Evolutionary conservation across 2,329 filamentous ascomycete species (phyloP).

Genomic region (Myotisia sp.): DNA sequence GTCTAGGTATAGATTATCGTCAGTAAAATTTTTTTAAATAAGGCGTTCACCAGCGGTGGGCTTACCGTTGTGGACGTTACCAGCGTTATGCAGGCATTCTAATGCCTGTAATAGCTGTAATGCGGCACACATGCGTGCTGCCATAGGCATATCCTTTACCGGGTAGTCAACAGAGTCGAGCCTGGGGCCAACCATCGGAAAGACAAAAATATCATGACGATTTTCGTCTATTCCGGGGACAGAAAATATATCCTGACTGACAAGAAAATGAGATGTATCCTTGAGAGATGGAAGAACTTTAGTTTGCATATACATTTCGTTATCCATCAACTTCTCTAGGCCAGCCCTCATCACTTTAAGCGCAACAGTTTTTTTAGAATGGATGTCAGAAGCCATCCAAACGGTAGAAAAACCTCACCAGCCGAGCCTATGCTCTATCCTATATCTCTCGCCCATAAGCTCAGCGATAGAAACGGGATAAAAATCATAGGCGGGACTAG

Average conservation of each 20-base stretch:
- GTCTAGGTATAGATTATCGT: neutral
- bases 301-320: conserved; percentile 8
- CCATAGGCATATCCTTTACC: conserved; percentile 11
- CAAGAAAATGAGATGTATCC: conserved; percentile 10
- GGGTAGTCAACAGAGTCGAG: conserved; percentile 6
- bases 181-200: conserved; percentile 15
- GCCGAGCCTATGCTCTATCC: conserved; percentile 11
- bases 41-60: too few species aligned
- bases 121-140: conserved; percentile 18
- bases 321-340: conserved; percentile 3
- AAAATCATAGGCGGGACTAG: conserved; percentile 3
- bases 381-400: conserved; percentile 11
- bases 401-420: conserved; percentile 11
- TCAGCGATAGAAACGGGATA: conserved; percentile 11
- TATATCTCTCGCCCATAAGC: conserved; percentile 10
- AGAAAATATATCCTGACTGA: conserved; percentile 8
- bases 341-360: conserved; percentile 8
- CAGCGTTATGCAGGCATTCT: conserved; percentile 17
- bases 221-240: conserved; percentile 2
- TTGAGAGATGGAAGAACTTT: conserved; percentile 7
- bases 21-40: too few species aligned
- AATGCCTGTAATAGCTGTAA: conserved; percentile 17
- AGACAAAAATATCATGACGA: conserved; percentile 13
- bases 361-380: conserved; percentile 8
- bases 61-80: conserved; percentile 19